Evolutionary conservation across 768 basidiomycete species (phyloP).

Genomic region (Rhodocollybia butyracea): DNA sequence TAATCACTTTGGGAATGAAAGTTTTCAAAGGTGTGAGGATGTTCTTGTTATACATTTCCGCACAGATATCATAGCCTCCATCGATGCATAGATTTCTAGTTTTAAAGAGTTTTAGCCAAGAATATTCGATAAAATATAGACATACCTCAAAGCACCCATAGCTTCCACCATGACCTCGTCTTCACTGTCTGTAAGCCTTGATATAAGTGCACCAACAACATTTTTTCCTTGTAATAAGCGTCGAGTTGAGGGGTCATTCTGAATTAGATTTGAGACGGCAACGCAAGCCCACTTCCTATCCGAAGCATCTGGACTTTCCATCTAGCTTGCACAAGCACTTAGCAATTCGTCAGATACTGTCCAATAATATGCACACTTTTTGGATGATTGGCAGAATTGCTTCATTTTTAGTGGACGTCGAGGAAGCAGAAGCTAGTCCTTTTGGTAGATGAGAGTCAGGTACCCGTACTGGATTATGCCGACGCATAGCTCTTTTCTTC

Average conservation of each 20-base stretch:
- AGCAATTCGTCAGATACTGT: conserved; percentile 8
- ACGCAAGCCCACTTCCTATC: conserved; percentile 97
- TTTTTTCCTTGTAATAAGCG: conserved; percentile 89
- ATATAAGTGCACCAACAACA: conserved; percentile 82
- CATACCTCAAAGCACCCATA: conserved; percentile 80
- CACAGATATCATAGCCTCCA: conserved; percentile 92
- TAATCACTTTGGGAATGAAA: conserved; percentile 73
- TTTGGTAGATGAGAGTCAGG: conserved; percentile 89
- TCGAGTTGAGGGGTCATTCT: conserved; percentile 91
- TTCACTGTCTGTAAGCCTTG: conserved; percentile 82
- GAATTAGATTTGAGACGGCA: conserved; percentile 92
- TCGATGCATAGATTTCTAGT: conserved; percentile 89
- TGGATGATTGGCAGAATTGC: conserved; percentile 85
- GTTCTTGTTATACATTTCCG: conserved; percentile 97
- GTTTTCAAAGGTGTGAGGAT: conserved; percentile 73
- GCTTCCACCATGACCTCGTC: conserved; percentile 93
- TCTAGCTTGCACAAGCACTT: conserved; percentile 36
- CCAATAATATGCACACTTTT: conserved; percentile 52
- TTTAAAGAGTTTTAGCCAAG: not conserved
- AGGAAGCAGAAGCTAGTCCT: conserved; percentile 72
- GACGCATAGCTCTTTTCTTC: conserved; percentile 78
- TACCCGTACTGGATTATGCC: conserved; percentile 92
- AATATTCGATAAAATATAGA: not conserved
- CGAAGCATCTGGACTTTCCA: conserved; percentile 68
- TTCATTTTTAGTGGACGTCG: conserved; percentile 71